Base-by-base conservation (phyloP, 306 rosid genomes). In the Clitoria ternatea region DNA sequence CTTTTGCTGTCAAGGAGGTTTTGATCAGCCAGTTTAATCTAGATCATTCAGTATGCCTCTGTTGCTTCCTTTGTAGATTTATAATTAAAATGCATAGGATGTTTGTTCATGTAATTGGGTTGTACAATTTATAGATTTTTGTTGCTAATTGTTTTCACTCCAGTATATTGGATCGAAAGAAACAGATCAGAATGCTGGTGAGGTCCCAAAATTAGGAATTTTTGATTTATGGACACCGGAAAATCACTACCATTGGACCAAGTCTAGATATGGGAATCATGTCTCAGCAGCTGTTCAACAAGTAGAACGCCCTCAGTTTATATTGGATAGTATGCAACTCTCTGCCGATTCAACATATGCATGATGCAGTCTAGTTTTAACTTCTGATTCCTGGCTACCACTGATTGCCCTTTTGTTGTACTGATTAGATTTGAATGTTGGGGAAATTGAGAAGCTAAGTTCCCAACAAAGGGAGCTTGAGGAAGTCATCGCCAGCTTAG, bases 181-280 rank as follows among this genome's bases (percentile, higher is more conserved):
- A 72, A 85, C 97, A 33, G 98, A 94, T 80, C 87, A 82, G 80
- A 87, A 68, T 73, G 96, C 94, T 23, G 97, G 84, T 12, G 73
- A 43, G 87, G 90, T 84, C 40, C 77, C 79, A 1, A 76, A 79
- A 32, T 85, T 88, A 76, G 94, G 96, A 70, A 83, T 94, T 72
- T 24, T 57, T 6, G 87, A 87, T 70, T 87, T 88, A 63, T 94
- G 98, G 98, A 94, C 97, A 23, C 97, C 97, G 2, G 96, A 94
- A 30, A 90, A 81, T 81, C 98, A 94, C 75, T 94, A 89, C 66
- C 82, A 72, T 7, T 94, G 98, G 96, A 52, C 89, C 67, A 66
- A 36, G 69, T 94, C 98, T 62, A 90, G 92, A 90, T 94, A 94
- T 66, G 97, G 94, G 27, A 81, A 73, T 77, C 92, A 94, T 86